These are phyloP conservation scores for Podila epigama DNA, from an alignment of 192 early-diverging fungal genomes.

Conservation along the genomic window DNA sequence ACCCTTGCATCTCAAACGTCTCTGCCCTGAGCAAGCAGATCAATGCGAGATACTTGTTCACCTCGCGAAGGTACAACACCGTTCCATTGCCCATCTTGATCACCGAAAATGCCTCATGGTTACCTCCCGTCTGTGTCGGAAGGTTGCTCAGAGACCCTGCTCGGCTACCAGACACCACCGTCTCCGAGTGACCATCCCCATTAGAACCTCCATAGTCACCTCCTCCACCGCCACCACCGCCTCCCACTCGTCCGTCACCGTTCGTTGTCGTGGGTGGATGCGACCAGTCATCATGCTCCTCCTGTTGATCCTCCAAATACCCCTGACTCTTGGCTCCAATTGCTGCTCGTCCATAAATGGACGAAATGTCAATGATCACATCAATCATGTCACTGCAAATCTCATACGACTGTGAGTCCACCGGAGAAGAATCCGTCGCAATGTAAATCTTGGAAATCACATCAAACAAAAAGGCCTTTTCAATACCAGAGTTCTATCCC, in stretches of 20 bases:
- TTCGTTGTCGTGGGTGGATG: too few relatives aligned
- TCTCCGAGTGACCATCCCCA: constrained; percentile 18
- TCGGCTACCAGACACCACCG: constrained; percentile 19
- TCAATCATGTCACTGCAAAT: constrained; percentile 97
- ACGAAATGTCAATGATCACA: constrained; percentile 83
- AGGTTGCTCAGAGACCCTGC: constrained; percentile 30
- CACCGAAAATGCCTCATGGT: constrained; percentile 66
- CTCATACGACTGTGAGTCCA: constrained; percentile 88
- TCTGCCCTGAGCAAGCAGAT: constrained; percentile 83
- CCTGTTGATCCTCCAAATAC: constrained; percentile 41
- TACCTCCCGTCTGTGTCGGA: constrained; percentile 32
- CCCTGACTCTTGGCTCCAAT: constrained; percentile 51
- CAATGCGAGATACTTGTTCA: constrained; percentile 80
- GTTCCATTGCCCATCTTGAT: constrained; percentile 83
- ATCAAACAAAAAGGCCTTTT: constrained; percentile 97
- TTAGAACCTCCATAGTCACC: constrained; percentile 22
- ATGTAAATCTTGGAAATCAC: constrained; percentile 90
- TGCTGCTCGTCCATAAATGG: constrained; percentile 72
- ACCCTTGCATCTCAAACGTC: constrained; percentile 82
- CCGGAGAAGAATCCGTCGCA: constrained; percentile 92
- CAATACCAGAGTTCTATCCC: constrained; percentile 88
- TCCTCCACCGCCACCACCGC: constrained; percentile 3
- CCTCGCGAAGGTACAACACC: constrained; percentile 77
- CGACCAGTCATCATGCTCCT: constrained; percentile 34
- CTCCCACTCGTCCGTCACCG: too few relatives aligned